Evolutionary conservation across 176 grass and related monocot species (phyloP).

Genomic region (Musa itinerans): DNA sequence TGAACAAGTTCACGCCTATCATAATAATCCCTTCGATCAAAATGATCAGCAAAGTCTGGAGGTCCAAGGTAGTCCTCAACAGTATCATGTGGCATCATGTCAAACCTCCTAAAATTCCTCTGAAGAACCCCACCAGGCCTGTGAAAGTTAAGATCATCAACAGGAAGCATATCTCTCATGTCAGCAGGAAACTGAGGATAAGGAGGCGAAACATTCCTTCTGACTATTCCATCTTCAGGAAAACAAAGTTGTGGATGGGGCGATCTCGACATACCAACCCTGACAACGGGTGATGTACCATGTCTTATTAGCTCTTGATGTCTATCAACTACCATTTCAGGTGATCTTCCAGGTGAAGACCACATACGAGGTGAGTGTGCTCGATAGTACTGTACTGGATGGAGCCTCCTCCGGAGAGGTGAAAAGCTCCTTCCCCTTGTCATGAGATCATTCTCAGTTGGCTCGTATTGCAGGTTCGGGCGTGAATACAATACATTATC

Average conservation of each 20-base stretch:
- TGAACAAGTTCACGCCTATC: neutral
- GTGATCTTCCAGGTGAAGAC: slow-evolving; percentile 20
- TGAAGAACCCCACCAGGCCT: slow-evolving; percentile 19
- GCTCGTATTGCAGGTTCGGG: slow-evolving; percentile 21
- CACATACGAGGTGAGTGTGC: slow-evolving; percentile 17
- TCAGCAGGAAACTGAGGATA: neutral
- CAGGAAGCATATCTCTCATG: neutral
- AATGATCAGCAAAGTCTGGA: slow-evolving; percentile 5
- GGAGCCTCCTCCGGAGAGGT: slow-evolving; percentile 19
- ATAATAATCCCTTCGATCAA: slow-evolving; percentile 8
- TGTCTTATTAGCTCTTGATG: slow-evolving; percentile 15
- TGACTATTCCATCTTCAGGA: slow-evolving; percentile 20
- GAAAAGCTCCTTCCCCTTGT: slow-evolving; percentile 25
- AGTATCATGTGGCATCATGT: slow-evolving; percentile 12
- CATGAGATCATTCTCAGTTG: slow-evolving; percentile 16
- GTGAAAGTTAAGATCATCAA: neutral
- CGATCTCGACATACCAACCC: slow-evolving; percentile 11
- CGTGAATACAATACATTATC: slow-evolving; percentile 23
- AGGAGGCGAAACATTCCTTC: slow-evolving; percentile 6
- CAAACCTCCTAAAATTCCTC: slow-evolving; percentile 24
- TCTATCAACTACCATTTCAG: slow-evolving; percentile 6
- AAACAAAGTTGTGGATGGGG: slow-evolving; percentile 9
- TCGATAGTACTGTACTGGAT: neutral
- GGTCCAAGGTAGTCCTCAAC: slow-evolving; percentile 21
- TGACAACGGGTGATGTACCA: neutral